Evolutionary conservation across 345 rosid genomes (phyloP), one percentile per base, ranked within the genome.

Genomic region (Aurinia saxatilis): DNA sequence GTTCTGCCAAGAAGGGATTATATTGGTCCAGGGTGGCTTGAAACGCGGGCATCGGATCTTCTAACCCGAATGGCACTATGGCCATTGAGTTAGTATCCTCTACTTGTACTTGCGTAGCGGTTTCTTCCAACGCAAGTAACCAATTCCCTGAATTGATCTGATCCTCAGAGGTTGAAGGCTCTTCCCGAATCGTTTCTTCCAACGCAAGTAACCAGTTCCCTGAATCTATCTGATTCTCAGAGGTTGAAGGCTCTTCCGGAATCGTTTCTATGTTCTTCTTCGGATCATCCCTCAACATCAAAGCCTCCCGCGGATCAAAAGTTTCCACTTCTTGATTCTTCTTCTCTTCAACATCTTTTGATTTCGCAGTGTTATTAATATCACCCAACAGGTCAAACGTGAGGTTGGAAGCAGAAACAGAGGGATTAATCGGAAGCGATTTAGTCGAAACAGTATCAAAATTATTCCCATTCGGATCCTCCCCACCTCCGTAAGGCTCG

Each of bases 171-270:
- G 10, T 16, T 12, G 55, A 51, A 36, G 67, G 17, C 35, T 68
- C 49, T 44, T 36, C 25, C 8, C 37, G n/a, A 23, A 42, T 31
- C 0, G 77, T 58, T 73, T 72, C 83, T 41, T 62, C 75, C 46
- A 85, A 38, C 57, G 63, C 88, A 52, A 75, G 75, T 68, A 82
- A 87, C 98, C 95, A 84, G 2, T 71, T 65, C 42, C 60, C 70
- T 8, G 66, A 42, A 35, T 50, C 61, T 4, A 8, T 65, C 42
- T 64, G 66, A 17, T 42, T 50, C 14, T 36, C 37, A 2, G 70
- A 42, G 23, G 10, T 16, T 12, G 55, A 51, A 36, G 67, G 13
- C 36, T 68, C 42, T 45, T 36, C 27, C 12, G 53, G n/a, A 23
- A 42, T 21, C 17, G 30, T 12, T 27, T 35, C 59, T 16, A 17